These are phyloP conservation scores for Boletellus sp. DNA, from an alignment of 768 basidiomycete genomes.

Conservation along the genomic window DNA sequence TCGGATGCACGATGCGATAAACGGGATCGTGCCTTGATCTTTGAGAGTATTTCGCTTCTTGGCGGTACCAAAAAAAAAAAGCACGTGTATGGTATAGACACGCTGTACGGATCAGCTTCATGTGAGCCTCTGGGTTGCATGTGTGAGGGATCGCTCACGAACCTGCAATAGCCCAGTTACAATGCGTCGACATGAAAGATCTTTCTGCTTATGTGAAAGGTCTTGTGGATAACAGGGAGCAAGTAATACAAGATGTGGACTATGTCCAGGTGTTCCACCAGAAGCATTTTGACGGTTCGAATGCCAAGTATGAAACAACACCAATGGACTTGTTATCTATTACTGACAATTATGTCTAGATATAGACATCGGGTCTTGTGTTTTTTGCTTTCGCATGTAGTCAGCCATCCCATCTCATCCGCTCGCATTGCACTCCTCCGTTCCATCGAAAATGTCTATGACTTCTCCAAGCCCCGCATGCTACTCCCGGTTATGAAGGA, in stretches of 20 bases:
- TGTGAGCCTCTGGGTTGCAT: conserved; percentile 37
- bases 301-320: conserved; percentile 40
- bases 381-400: conserved; percentile 77
- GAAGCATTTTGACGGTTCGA: conserved; percentile 45
- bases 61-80: conserved; percentile 38
- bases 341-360: conserved; percentile 34
- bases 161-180: conserved; percentile 43
- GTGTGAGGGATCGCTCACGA: conserved; percentile 7
- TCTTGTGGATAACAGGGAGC: conserved; percentile 48
- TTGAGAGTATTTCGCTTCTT: conserved; percentile 54
- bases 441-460: conserved; percentile 39
- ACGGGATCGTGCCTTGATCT: conserved; percentile 35
- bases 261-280: conserved; percentile 61
- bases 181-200: conserved; percentile 68
- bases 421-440: conserved; percentile 55
- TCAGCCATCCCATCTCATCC: conserved; percentile 45
- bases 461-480: conserved; percentile 46
- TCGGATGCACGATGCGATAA: conserved; percentile 26
- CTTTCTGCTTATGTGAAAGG: conserved; percentile 53
- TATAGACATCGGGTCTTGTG: conserved; percentile 70
- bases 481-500: conserved; percentile 56
- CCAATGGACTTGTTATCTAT: conserved; percentile 32
- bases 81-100: conserved; percentile 68
- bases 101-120: conserved; percentile 61
- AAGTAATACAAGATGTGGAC: conserved; percentile 54